These are phyloP conservation scores for Lepidium aucheri DNA, from an alignment of 345 rosid species.

Conservation along the genomic window DNA sequence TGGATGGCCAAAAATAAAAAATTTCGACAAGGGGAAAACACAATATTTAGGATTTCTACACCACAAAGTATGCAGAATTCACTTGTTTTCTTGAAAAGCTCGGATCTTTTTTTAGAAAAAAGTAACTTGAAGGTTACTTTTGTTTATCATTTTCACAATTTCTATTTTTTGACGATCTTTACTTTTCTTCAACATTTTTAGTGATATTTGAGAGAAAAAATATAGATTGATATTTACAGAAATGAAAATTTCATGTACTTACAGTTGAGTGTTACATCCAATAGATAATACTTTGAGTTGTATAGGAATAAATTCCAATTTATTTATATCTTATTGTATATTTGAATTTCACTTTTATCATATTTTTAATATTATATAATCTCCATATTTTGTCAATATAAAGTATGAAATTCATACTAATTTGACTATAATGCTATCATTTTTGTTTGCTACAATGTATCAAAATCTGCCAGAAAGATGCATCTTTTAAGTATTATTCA, in stretches of 20 bases:
- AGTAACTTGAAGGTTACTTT: slow-evolving; percentile 21
- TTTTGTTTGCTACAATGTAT: no score
- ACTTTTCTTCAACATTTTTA: slow-evolving; percentile 27
- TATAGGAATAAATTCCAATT: not conserved
- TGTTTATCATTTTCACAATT: slow-evolving; percentile 18
- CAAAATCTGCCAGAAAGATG: no score
- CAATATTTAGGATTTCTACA: slow-evolving; percentile 10
- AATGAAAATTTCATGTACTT: not conserved
- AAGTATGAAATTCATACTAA: not conserved
- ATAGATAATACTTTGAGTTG: not conserved
- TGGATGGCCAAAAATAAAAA: slow-evolving; percentile 55
- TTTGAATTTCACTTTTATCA: slow-evolving; percentile 6
- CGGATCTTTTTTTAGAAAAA: slow-evolving; percentile 20
- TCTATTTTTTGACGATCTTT: slow-evolving; percentile 22
- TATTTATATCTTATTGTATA: not conserved
- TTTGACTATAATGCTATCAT: not conserved
- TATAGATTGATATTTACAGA: not conserved
- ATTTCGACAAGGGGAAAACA: slow-evolving; percentile 25
- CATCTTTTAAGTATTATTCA: no score
- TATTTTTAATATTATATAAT: not conserved
- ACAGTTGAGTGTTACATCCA: not conserved
- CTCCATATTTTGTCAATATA: not conserved
- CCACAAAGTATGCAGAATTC: slow-evolving; percentile 24
- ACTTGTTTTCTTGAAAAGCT: slow-evolving; percentile 24
- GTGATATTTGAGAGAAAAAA: not conserved